Conservation (phyloP, 805 yeast species). For the Yarrowia divulgata region DNA sequence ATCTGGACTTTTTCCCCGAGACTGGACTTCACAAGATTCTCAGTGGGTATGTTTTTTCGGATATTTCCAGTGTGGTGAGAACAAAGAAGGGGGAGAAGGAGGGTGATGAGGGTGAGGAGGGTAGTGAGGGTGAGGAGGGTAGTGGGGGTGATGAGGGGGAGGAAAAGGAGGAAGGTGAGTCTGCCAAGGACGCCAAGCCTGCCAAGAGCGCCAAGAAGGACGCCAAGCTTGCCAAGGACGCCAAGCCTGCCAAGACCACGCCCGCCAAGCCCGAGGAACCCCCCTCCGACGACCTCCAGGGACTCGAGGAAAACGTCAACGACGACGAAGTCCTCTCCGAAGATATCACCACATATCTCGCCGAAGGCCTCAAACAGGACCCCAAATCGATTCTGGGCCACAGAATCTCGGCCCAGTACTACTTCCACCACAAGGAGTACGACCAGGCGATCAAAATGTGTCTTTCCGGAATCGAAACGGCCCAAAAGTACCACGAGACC, state of each 20-base stretch:
- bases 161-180: conserved; percentile 35
- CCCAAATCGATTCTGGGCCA: conserved; percentile 62
- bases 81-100: conserved; percentile 41
- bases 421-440: conserved; percentile 67
- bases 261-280: conserved; percentile 27
- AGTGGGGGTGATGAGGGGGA: conserved; percentile 1
- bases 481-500: conserved; percentile 52
- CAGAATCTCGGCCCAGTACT: conserved; percentile 68
- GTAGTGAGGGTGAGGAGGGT: conserved; percentile 1
- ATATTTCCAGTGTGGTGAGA: conserved; percentile 63
- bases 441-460: conserved; percentile 66
- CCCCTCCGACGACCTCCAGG: conserved; percentile 40
- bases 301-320: conserved; percentile 44
- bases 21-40: conserved; percentile 70
- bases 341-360: conserved; percentile 58
- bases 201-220: conserved; percentile 11
- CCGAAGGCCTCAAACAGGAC: conserved; percentile 57
- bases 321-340: conserved; percentile 50
- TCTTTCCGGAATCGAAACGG: conserved; percentile 64
- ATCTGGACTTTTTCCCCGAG: conserved; percentile 61
- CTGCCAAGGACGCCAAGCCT: conserved; percentile 45
- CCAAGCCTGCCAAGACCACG: conserved; percentile 8
- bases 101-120: conserved; percentile 43
- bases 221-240: neutral
- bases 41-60: conserved; percentile 70